phyloP scores from a whole-genome alignment of 192 early-diverging fungal genomes.

The Bifiguratus adelaidae region DNA sequence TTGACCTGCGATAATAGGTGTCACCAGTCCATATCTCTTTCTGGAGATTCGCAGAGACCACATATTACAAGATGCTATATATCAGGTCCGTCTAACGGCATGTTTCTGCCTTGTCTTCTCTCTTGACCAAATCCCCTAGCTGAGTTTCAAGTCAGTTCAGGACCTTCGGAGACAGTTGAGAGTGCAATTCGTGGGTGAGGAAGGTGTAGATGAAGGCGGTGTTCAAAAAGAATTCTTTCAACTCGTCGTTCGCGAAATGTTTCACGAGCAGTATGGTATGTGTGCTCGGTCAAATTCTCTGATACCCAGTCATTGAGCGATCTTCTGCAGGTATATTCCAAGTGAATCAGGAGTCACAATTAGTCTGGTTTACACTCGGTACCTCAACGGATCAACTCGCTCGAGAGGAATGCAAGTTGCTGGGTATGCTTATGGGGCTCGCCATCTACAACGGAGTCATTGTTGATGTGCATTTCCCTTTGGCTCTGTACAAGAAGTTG shows the following conservation, averaged over 20 bases:
- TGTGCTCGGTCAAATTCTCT: too few species aligned
- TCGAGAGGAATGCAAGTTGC: conserved; percentile 73
- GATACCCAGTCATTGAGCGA: too few species aligned
- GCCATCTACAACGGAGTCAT: conserved; percentile 92
- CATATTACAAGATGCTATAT: conserved; percentile 58
- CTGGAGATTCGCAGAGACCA: conserved; percentile 61
- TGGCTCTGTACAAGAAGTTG: conserved; percentile 81
- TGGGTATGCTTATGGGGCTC: conserved; percentile 80
- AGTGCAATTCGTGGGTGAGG: conserved; percentile 86
- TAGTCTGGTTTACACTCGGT: conserved; percentile 75
- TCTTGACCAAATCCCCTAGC: conserved; percentile 21
- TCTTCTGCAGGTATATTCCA: conserved; percentile 45
- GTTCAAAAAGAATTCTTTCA: conserved; percentile 94
- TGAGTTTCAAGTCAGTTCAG: conserved; percentile 67
- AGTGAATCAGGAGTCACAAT: conserved; percentile 70
- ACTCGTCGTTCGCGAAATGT: conserved; percentile 78
- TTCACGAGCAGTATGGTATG: conserved; percentile 74
- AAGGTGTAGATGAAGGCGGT: conserved; percentile 90
- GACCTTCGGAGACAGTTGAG: conserved; percentile 87
- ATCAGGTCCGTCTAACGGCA: conserved; percentile 14
- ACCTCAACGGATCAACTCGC: conserved; percentile 31
- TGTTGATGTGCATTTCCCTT: conserved; percentile 83
- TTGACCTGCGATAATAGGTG: conserved; percentile 32
- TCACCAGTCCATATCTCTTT: conserved; percentile 63
- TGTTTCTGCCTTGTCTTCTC: not conserved